phyloP scores from a whole-genome alignment of 2,329 filamentous ascomycete species.

The Fusarium brevicatenulatum region DNA sequence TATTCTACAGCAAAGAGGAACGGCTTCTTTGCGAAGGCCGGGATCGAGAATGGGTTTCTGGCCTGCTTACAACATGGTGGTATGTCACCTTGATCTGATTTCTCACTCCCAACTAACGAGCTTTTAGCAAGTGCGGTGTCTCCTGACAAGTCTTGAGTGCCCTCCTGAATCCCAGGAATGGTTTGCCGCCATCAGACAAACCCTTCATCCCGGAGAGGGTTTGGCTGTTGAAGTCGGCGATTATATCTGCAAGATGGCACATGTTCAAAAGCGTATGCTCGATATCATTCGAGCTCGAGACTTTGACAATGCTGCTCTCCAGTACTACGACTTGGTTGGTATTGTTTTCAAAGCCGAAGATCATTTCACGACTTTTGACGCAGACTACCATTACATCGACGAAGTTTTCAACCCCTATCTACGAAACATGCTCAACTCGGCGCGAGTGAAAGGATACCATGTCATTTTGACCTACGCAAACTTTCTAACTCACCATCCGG shows the following conservation, averaged over 20 bases:
- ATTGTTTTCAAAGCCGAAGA: conserved; percentile 43
- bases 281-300: conserved; percentile 43
- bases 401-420: conserved; percentile 46
- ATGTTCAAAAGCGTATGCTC: conserved; percentile 44
- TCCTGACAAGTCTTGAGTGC: conserved; percentile 47
- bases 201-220: conserved; percentile 41
- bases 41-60: conserved; percentile 50
- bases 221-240: conserved; percentile 43
- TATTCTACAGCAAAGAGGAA: conserved; percentile 51
- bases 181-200: conserved; percentile 47
- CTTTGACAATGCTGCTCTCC: conserved; percentile 41
- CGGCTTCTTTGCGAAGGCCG: conserved; percentile 35
- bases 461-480: conserved; percentile 48
- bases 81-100: conserved; percentile 33
- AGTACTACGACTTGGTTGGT: conserved; percentile 43
- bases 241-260: conserved; percentile 45
- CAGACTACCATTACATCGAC: not conserved
- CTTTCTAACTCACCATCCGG: conserved; percentile 49
- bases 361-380: conserved; percentile 30
- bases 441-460: conserved; percentile 51
- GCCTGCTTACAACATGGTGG: conserved; percentile 53
- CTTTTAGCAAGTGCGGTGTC: conserved; percentile 51
- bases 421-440: conserved; percentile 47
- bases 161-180: conserved; percentile 52
- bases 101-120: conserved; percentile 20